phyloP scores from a whole-genome alignment of 768 basidiomycete species.

The Daedalea quercina region DNA sequence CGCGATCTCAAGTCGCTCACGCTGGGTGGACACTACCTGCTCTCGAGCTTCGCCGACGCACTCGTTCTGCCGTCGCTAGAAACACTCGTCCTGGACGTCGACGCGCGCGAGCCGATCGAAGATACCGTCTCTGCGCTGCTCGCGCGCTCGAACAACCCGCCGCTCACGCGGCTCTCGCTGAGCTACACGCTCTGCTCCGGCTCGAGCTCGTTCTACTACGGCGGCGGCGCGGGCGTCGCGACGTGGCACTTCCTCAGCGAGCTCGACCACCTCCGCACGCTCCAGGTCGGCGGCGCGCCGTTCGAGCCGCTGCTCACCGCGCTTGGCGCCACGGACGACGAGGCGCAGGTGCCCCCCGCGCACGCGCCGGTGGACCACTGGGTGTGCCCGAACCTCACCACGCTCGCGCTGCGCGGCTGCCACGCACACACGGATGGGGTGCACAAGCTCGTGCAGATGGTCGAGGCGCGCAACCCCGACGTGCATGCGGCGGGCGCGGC shows the following conservation, averaged over 20 bases:
- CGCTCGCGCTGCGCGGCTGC: conserved; percentile 57
- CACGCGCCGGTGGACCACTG: conserved; percentile 32
- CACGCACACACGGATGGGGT: conserved; percentile 60
- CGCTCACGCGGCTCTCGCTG: conserved; percentile 53
- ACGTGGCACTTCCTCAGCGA: conserved; percentile 65
- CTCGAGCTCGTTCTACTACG: conserved; percentile 40
- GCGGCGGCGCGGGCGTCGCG: conserved; percentile 51
- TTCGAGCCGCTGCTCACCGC: conserved; percentile 57
- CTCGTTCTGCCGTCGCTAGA: conserved; percentile 53
- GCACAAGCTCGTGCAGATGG: conserved; percentile 61
- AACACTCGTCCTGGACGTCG: conserved; percentile 61
- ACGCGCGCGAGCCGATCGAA: conserved; percentile 69
- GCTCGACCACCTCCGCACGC: conserved; percentile 47
- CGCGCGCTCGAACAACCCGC: conserved; percentile 50
- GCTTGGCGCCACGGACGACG: conserved; percentile 56
- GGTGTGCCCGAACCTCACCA: conserved; percentile 57
- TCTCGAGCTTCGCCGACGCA: conserved; percentile 54
- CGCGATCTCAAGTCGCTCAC: conserved; percentile 46
- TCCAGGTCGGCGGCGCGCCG: conserved; percentile 59
- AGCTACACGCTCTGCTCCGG: conserved; percentile 41
- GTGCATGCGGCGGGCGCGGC: conserved; percentile 24
- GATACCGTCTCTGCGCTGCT: conserved; percentile 60
- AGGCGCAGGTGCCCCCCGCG: conserved; percentile 24
- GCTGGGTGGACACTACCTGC: conserved; percentile 61
- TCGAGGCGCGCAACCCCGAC: conserved; percentile 65